Base-by-base conservation (phyloP, 257 asterid genomes). In the Agastache rugosa region DNA sequence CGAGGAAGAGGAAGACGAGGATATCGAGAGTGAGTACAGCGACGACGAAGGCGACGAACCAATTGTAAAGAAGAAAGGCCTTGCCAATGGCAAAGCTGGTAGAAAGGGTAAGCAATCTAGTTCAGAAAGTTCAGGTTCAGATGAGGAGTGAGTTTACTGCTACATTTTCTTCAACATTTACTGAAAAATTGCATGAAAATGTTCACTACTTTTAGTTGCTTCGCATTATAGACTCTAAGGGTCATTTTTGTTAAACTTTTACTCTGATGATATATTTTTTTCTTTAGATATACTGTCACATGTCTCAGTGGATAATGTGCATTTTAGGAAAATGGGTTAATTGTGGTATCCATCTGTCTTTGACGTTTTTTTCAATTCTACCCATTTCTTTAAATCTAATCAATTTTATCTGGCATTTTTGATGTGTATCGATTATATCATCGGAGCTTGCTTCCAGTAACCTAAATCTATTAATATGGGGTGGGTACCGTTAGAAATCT, bases 21-120 rank as follows among this genome's bases (percentile, higher is more conserved):
- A 89, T 45, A 83, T 83, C 6, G 77, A 87, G 80, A 91, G 97
- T 15, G 98, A 94, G 83, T 94, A 92, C 50, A 94, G 98, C 25
- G 97, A 90, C 23, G 94, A 87, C 19, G 97, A 93, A 8, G 92
- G 82, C 8, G 88, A 86, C 0, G 48, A 75, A 27, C 47, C 35
- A 29, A 62, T 56, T 9, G 71, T 16, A 3, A 75, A 63, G 19
- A 84, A 75, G 69, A 83, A 78, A 74, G 75, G 75, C 7, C 6
- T 47, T 35, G 63, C 50, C 6, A 88, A 77, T 34, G 82, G 85
- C 35, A 78, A 78, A 77, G 67, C 3, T 29, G 69, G 75, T 29
- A 81, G 79, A 19, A 82, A 81, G 73, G 73, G 82, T 23, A 80
- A 54, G 77, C 76, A 77, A 65, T 60, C 79, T 56, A 56, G 80